These are phyloP conservation scores for Lodderomyces pseudojiufengensis DNA, from an alignment of 1,139 yeast genomes.

Conservation along the genomic window DNA sequence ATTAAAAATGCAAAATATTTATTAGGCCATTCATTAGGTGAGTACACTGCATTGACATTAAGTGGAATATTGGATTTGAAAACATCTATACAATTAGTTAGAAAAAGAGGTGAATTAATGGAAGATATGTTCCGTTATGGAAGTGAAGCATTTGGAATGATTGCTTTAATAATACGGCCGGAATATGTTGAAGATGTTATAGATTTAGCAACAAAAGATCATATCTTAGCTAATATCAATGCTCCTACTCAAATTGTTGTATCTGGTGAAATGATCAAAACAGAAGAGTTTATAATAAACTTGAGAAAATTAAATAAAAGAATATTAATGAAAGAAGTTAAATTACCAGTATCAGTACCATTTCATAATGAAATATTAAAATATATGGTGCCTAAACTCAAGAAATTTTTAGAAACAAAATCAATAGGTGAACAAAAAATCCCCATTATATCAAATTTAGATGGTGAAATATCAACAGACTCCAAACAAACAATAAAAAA, in stretches of 20 bases:
- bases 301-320: slow-evolving; percentile 3
- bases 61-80: slow-evolving; percentile 37
- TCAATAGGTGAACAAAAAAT: slow-evolving; percentile 15
- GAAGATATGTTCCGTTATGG: slow-evolving; percentile 21
- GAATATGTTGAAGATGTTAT: slow-evolving; percentile 18
- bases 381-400: slow-evolving; percentile 33
- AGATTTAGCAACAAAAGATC: slow-evolving; percentile 16
- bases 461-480: slow-evolving; percentile 21
- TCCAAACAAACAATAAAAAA: slow-evolving; percentile 21
- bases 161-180: slow-evolving; percentile 30
- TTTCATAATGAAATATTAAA: slow-evolving; percentile 45
- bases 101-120: slow-evolving; percentile 52
- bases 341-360: slow-evolving; percentile 50
- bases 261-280: slow-evolving; percentile 33
- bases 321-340: slow-evolving; percentile 7
- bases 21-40: slow-evolving; percentile 62
- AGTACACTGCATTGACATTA: slow-evolving; percentile 48
- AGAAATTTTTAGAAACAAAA: slow-evolving; percentile 12
- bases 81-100: slow-evolving; percentile 47
- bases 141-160: slow-evolving; percentile 31
- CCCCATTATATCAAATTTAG: slow-evolving; percentile 35
- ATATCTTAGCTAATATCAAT: slow-evolving; percentile 42
- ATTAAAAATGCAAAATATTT: slow-evolving; percentile 22
- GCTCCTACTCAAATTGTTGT: slow-evolving; percentile 40
- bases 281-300: slow-evolving; percentile 15